These are phyloP conservation scores for Fomitiporia mediterranea DNA, from an alignment of 1,284 basidiomycete genomes.

Conservation along the genomic window DNA sequence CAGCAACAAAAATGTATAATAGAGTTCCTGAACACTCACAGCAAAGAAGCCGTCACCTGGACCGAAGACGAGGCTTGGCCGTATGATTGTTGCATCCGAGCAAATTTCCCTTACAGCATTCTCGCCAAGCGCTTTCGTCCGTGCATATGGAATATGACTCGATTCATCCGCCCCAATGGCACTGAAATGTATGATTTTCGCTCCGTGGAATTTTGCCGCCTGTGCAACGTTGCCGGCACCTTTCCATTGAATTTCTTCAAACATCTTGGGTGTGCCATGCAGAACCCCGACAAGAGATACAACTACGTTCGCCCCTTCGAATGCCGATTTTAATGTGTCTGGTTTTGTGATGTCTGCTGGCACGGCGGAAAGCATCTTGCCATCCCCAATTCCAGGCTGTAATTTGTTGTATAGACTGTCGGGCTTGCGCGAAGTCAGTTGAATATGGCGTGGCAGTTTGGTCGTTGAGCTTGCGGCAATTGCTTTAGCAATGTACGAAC, in stretches of 20 bases:
- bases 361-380: conserved; percentile 40
- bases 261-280: conserved; percentile 47
- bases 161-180: conserved; percentile 53
- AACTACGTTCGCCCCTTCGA: conserved; percentile 50
- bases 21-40: conserved; percentile 33
- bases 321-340: conserved; percentile 39
- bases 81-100: conserved; percentile 54
- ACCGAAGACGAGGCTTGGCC: conserved; percentile 69
- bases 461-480: conserved; percentile 32
- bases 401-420: conserved; percentile 34
- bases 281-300: conserved; percentile 65
- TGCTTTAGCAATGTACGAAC: conserved; percentile 50
- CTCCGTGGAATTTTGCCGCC: conserved; percentile 41
- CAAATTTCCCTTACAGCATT: conserved; percentile 41
- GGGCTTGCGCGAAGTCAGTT: conserved; percentile 54
- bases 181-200: conserved; percentile 57
- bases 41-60: conserved; percentile 70
- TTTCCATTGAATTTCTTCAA: conserved; percentile 56
- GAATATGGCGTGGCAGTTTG: conserved; percentile 34
- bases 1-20: conserved; percentile 8
- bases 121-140: conserved; percentile 65
- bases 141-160: conserved; percentile 46
- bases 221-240: conserved; percentile 61
- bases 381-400: conserved; percentile 24
- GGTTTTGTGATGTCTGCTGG: conserved; percentile 52